Base-by-base conservation (phyloP, 108 stramenopile species). In the Asterionellopsis glacialis region DNA sequence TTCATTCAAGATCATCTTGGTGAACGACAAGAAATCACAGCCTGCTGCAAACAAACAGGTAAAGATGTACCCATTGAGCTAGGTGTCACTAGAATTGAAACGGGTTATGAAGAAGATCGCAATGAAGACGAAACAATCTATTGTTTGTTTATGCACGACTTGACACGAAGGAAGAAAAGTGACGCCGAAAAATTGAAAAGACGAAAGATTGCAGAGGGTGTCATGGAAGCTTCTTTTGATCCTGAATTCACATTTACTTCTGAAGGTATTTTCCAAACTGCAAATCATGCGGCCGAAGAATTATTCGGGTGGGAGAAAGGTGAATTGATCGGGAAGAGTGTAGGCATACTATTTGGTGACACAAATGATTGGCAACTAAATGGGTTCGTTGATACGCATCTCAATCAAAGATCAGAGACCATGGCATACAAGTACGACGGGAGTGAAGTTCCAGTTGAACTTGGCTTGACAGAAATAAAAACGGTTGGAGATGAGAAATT, bases 391-490 rank as follows among this genome's bases (percentile, higher is more conserved):
- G 26, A 65, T 41, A 27, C 24, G 13, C 64, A 69, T 28, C n/a
- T 58, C 10, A 22, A 58, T 10, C 49, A 55, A 23, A 80, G 76
- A 42, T 42, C 66, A 21, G 64, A 64, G 22, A 22, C 22, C 2
- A 47, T 43, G 9, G 79, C 79, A 19, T 50, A 59, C 16, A 51
- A 59, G 41, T 61, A 56, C 47, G 74, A 70, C 43, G 74, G 74
- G n/a, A 58, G 57, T 6, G 62, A 75, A 21, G 70, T 75, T 45
- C 67, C 54, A 45, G 66, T 75, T 42, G 74, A 75, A 54, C 43
- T 75, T 26, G 74, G 69, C 33, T 65, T 75, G 10, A 51, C 51
- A 13, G 72, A 69, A 53, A 63, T 73, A 1, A 4, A 39, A 38
- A 41, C 57, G 18, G n/a, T 18, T 26, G 45, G 45, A 19, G 76